phyloP scores from a whole-genome alignment of 1,139 yeast genomes.

The Sugiyamaella japonica region DNA sequence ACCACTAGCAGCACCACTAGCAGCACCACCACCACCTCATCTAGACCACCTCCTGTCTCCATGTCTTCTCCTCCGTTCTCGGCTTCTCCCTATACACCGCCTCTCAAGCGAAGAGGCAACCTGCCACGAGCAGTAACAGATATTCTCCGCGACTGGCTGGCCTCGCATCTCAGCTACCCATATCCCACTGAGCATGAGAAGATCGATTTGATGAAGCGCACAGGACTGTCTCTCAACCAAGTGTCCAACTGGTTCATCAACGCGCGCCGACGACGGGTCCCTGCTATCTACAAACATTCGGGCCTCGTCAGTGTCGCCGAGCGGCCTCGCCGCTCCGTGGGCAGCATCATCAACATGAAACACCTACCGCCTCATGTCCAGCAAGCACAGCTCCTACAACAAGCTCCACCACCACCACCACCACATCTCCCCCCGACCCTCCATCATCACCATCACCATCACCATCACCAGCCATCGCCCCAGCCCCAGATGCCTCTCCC shows the following conservation, averaged over 20 bases:
- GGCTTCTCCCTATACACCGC: conserved; percentile 21
- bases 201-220: conserved; percentile 69
- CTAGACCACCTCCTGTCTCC: background rate
- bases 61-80: conserved; percentile 16
- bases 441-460: background rate
- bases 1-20: background rate
- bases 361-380: background rate
- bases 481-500: no score
- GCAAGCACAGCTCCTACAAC: background rate
- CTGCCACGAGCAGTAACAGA: conserved; percentile 88
- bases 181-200: conserved; percentile 93
- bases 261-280: conserved; percentile 82
- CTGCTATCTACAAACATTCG: conserved; percentile 31
- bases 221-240: conserved; percentile 90
- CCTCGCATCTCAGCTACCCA: conserved; percentile 84
- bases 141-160: conserved; percentile 78
- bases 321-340: conserved; percentile 10
- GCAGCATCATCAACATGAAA: conserved; percentile 6
- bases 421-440: background rate
- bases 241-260: conserved; percentile 96
- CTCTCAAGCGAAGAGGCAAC: conserved; percentile 60
- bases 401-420: background rate
- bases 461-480: no score
- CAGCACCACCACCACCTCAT: background rate
- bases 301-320: conserved; percentile 5